Evolutionary conservation across 208 protist species (phyloP).

Genomic region (Acanthamoeba royreba): DNA sequence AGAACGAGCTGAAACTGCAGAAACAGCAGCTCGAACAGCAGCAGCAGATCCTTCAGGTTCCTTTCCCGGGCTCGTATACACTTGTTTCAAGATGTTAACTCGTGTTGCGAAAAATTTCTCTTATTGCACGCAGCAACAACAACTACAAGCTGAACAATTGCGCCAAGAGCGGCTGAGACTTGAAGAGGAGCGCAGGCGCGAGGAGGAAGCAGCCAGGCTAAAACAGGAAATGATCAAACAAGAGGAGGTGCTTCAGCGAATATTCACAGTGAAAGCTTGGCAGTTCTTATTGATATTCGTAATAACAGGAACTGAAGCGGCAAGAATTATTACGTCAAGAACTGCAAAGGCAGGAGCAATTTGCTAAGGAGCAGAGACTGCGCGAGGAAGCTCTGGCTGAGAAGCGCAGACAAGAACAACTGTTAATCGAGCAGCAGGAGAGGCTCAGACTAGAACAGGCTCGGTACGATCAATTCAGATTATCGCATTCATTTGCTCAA

Average conservation of each 20-base stretch:
- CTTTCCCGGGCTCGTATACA: neutral
- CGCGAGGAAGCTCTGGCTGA: neutral
- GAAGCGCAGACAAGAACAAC: neutral
- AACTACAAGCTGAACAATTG: neutral
- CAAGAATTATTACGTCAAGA: slow-evolving; percentile 7
- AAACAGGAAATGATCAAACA: neutral
- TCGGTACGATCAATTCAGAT: too few species aligned
- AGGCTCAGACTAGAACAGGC: neutral
- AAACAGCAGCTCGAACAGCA: neutral
- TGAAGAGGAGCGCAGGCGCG: neutral
- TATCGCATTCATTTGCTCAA: too few species aligned
- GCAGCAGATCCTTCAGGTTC: neutral
- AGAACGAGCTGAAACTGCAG: neutral
- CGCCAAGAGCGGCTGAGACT: neutral
- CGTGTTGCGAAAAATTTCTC: neutral
- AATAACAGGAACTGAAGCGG: neutral
- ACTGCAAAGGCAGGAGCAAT: neutral
- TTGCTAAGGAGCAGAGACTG: neutral
- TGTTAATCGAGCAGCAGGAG: neutral
- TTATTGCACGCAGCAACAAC: neutral
- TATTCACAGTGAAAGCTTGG: neutral
- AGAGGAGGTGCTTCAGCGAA: neutral
- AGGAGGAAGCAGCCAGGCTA: neutral
- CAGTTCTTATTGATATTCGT: neutral
- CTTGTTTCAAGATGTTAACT: neutral